A percentile compares a stretch with the other conserved stretches of the same genome.
Conservation (phyloP, 345 rosid genomes). For the Firmiana major region DNA sequence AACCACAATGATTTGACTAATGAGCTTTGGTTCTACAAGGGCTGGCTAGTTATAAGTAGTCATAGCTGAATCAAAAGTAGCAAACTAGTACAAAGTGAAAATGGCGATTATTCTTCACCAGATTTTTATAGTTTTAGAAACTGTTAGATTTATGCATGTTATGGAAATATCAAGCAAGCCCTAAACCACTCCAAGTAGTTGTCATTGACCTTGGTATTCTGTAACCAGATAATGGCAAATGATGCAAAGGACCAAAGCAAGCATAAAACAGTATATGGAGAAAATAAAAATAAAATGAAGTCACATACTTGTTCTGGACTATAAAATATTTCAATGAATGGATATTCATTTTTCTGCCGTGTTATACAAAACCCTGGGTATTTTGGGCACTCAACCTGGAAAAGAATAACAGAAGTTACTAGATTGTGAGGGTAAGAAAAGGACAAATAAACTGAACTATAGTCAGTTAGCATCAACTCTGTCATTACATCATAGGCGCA, state of each 20-base stretch:
- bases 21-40: background rate
- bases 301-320: conserved; percentile 75
- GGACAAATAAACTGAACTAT: background rate
- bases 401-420: conserved; percentile 24
- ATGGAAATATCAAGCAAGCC: background rate
- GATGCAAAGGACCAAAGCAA: background rate
- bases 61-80: background rate
- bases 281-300: conserved; percentile 2
- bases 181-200: background rate
- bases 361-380: conserved; percentile 93
- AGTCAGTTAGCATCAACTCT: background rate
- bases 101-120: background rate
- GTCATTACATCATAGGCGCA: background rate
- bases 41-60: background rate
- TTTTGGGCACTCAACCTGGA: conserved; percentile 97
- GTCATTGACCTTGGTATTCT: background rate
- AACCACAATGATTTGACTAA: background rate
- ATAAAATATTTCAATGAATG: conserved; percentile 86
- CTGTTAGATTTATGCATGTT: background rate
- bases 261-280: background rate
- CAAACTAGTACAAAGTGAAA: background rate
- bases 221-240: background rate
- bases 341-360: conserved; percentile 84
- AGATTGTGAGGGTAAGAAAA: conserved; percentile 5
- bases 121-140: background rate